phyloP scores from a whole-genome alignment of 2,329 filamentous ascomycete species.

The Madurella mycetomatis region DNA sequence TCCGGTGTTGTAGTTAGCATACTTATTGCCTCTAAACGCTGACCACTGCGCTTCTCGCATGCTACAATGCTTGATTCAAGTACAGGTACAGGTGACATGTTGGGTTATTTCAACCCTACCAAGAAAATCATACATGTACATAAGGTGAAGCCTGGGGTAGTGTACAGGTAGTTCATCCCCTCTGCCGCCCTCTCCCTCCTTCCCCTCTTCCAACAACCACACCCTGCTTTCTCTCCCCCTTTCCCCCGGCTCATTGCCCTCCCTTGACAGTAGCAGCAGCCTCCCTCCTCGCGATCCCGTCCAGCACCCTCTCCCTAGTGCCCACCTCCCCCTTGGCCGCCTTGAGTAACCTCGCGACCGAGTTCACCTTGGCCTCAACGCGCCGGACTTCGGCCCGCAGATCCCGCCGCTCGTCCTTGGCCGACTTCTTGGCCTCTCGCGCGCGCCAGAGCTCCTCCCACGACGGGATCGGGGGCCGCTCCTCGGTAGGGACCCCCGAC shows the following conservation, averaged over 20 bases:
- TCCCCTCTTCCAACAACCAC: no score
- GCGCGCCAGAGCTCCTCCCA: slow-evolving; percentile 56
- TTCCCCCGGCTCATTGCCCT: no score
- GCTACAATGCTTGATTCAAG: not conserved
- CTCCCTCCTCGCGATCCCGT: not conserved
- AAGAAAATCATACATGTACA: not conserved
- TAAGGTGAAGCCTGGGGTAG: no score
- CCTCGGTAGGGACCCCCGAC: slow-evolving; percentile 55
- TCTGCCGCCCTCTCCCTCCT: no score
- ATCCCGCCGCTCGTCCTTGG: slow-evolving; percentile 51
- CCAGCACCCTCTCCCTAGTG: slow-evolving; percentile 13
- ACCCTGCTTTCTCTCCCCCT: no score
- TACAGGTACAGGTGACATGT: slow-evolving; percentile 13
- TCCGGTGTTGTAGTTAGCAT: not conserved
- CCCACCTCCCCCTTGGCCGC: slow-evolving; percentile 26
- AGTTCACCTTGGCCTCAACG: slow-evolving; percentile 21
- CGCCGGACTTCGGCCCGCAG: slow-evolving; percentile 11
- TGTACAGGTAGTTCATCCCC: no score
- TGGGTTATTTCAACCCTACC: not conserved
- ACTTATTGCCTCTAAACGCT: not conserved
- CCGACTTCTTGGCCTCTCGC: slow-evolving; percentile 50
- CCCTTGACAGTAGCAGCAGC: no score
- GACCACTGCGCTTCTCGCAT: not conserved
- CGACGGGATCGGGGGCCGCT: slow-evolving; percentile 62
- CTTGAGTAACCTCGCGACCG: slow-evolving; percentile 20